Percentiles rank a stretch among this genome's conserved stretches.
Evolutionary conservation across 257 asterid genomes (phyloP).

Genomic region (Solanum ossicruentum): DNA sequence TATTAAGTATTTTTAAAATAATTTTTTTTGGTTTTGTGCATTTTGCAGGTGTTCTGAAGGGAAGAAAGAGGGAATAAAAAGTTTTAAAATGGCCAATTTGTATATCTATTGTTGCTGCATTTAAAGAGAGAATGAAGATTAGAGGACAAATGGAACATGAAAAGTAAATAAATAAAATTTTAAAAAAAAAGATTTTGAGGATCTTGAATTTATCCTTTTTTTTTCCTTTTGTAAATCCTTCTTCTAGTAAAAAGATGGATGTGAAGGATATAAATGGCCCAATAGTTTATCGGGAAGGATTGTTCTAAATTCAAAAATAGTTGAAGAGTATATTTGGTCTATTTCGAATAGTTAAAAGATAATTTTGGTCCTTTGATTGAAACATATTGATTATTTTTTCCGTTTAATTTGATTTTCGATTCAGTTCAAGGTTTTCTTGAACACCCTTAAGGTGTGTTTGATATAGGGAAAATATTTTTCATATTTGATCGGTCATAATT

Average conservation of each 20-base stretch:
- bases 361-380: no score
- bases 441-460: no score
- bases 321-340: no score
- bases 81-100: slow-evolving; percentile 5
- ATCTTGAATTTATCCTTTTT: slow-evolving; percentile 22
- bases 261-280: no score
- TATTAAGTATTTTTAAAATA: not conserved
- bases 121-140: slow-evolving; percentile 9
- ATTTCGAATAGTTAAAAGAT: no score
- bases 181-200: not conserved
- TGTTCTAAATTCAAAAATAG: no score
- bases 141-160: not conserved
- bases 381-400: no score
- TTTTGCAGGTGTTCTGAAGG: slow-evolving; percentile 34
- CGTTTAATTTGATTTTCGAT: no score
- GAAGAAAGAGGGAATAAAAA: slow-evolving; percentile 36
- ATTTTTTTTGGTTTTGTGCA: not conserved
- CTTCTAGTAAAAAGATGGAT: not conserved
- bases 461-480: no score
- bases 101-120: slow-evolving; percentile 8
- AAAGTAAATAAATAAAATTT: not conserved
- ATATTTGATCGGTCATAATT: no score
- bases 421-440: no score
- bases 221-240: slow-evolving; percentile 17
- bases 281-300: no score